Base-by-base conservation (phyloP, 805 yeast species). In the Scheffersomyces spartinae region DNA sequence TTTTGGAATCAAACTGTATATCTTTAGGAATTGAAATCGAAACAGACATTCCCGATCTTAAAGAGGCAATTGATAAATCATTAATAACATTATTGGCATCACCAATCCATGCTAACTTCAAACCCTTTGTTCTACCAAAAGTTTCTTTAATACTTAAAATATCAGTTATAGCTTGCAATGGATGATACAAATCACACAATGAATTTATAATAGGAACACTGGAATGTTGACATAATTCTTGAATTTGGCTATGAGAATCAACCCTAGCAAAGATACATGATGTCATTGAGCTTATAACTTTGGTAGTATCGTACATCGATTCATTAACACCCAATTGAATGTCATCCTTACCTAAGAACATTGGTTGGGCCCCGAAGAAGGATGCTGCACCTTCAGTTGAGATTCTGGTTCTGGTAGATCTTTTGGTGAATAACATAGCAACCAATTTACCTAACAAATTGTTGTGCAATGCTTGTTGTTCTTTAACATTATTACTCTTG, bases 251-350 rank as follows among this genome's bases (percentile, higher is more conserved):
- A 45, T 91, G 95, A 15, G 71, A 60, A 36, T 83, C 76, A 11
- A 91, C 98, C 45, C 98, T 74, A n/a, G 97, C 98, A 58, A 91
- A 86, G 5, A 91, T 73, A 35, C 94, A 79, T n/a, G 95, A 78
- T 2, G 93, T 82, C 98, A 91, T 91, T 2, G 96, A 85, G 9
- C 94, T 80, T 4, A 91, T 70, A 18, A 91, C 94, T 37, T 71
- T 74, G 10, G 95, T 68, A 2, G 96, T 80, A 51, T 91, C 98
- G 42, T 80, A 79, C 31, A 84, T 56, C 0, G 91, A 68, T 61
- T 91, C 98, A 47, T 91, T 91, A 22, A 84, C 95, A 22, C 98
- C 98, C 29, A 91, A 62, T 54, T 91, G 98, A 47, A 91, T 91
- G 42, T 91, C 98, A 39, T 86, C 95, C 41, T 80, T 84, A 26